Percentiles rank a stretch among this genome's conserved stretches.
phyloP scores from a whole-genome alignment of 2,329 filamentous ascomycete genomes.

The Aspergillus sp. region DNA sequence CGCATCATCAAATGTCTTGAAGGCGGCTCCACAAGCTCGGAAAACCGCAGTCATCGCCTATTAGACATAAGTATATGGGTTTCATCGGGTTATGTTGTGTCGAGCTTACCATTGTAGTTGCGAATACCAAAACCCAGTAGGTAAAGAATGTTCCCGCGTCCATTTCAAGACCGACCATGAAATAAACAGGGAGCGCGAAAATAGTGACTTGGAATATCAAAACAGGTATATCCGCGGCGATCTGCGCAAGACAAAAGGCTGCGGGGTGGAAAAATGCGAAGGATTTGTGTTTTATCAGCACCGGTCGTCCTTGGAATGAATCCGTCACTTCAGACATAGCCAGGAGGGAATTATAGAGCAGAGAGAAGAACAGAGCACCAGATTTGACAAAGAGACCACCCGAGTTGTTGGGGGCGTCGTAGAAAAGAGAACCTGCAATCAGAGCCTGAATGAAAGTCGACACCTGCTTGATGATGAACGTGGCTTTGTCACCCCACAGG shows the following conservation, averaged over 20 bases:
- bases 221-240: conserved; percentile 53
- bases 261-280: conserved; percentile 60
- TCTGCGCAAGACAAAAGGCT: conserved; percentile 45
- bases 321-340: conserved; percentile 67
- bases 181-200: conserved; percentile 63
- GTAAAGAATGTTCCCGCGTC: conserved; percentile 61
- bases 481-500: conserved; percentile 63
- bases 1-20: conserved; percentile 58
- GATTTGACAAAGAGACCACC: conserved; percentile 64
- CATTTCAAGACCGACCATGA: conserved; percentile 59
- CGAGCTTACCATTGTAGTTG: conserved; percentile 50
- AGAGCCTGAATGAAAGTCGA: conserved; percentile 60
- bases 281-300: conserved; percentile 58
- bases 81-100: background rate
- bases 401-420: conserved; percentile 59
- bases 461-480: conserved; percentile 62
- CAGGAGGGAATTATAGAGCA: conserved; percentile 61
- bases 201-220: conserved; percentile 60
- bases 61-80: conserved; percentile 11
- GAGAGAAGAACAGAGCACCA: conserved; percentile 64
- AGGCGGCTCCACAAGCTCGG: conserved; percentile 56
- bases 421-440: conserved; percentile 67
- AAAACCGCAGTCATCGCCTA: conserved; percentile 60
- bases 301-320: conserved; percentile 60
- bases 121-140: conserved; percentile 56